Conservation (phyloP, 2,329 filamentous ascomycete species). For the Drechmeria coniospora region DNA sequence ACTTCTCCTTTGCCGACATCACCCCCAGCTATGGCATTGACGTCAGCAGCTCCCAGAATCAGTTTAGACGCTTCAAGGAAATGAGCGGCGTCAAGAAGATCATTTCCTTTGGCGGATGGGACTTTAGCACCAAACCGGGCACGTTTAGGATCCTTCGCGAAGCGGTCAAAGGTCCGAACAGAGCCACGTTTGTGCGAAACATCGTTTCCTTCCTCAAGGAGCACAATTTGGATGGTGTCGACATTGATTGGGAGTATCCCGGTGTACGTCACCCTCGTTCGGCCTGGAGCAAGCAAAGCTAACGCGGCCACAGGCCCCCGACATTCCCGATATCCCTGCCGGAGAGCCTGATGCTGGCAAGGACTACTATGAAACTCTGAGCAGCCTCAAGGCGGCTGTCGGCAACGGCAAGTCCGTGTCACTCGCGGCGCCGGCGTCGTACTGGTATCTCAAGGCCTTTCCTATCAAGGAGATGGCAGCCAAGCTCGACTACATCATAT, state of each 20-base stretch:
- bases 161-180: slow-evolving; percentile 18
- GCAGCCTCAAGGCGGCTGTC: too few species aligned
- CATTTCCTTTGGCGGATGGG: slow-evolving; percentile 21
- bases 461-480: slow-evolving; percentile 16
- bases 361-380: too few species aligned
- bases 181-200: slow-evolving; percentile 19
- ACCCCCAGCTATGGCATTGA: slow-evolving; percentile 7
- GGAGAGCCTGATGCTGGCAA: slow-evolving; percentile 9
- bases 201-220: slow-evolving; percentile 23
- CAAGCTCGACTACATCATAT: slow-evolving; percentile 16
- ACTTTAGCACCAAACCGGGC: slow-evolving; percentile 11
- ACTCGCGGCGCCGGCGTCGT: slow-evolving; percentile 22
- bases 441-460: slow-evolving; percentile 22
- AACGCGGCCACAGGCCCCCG: slow-evolving; percentile 6
- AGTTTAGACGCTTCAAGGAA: slow-evolving; percentile 15
- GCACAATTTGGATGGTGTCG: slow-evolving; percentile 25
- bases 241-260: slow-evolving; percentile 33
- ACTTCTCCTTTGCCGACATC: slow-evolving; percentile 17
- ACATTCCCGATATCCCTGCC: slow-evolving; percentile 13
- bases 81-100: slow-evolving; percentile 16
- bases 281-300: not conserved
- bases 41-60: slow-evolving; percentile 8
- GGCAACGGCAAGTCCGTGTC: slow-evolving; percentile 17
- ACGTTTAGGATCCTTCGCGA: slow-evolving; percentile 14
- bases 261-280: slow-evolving; percentile 18